Base-by-base conservation (phyloP, 2,329 filamentous ascomycete genomes). In the Graphiopsis chlorocephala region DNA sequence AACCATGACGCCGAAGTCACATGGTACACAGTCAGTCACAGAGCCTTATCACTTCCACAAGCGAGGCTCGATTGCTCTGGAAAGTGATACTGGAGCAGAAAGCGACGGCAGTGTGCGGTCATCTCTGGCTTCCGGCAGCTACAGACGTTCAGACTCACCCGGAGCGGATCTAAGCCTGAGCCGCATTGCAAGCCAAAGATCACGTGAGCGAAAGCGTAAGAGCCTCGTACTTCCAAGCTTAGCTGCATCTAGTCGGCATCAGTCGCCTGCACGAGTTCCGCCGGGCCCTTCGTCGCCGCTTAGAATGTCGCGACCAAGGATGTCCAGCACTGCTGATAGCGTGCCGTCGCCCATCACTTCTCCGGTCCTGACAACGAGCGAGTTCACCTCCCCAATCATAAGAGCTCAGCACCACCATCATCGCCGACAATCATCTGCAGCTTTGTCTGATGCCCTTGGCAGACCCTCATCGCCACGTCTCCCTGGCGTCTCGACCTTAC, bases 31-130 rank as follows among this genome's bases (percentile, higher is more conserved):
- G 12, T 63, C 81, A 80, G 71, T 85, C 81, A 68, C 89, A 17
- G 78, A 89, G 77, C 74, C 76, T 10, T 62, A 62, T 45, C 60
- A 62, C 31, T 75, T 91, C 62, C 90, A 88, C 62, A 91, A 93
- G 63, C 86, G 93, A 29, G 89, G 88, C 3, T 93, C 93, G 0
- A 83, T 95, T 68, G 84, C 93, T 57, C 84, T 92, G 33, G 94
- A 97, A 71, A 93, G 91, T 68, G 95, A 99, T 75, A 81, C 87
- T 23, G 89, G 88, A 12, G 92, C 92, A 17, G 88, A 91, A 63
- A 97, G 93, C 72, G 95, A 99, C 56, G 91, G 90, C 63, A 98
- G 93, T 75, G 84, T 93, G 62, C 87, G 90, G 50, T 98, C 94
- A 0, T 96, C 93, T 0, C 81, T 90, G 4, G 81, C 92, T 58